Base-by-base conservation (phyloP, 2,329 filamentous ascomycete species). In the Neocucurbitaria cava region DNA sequence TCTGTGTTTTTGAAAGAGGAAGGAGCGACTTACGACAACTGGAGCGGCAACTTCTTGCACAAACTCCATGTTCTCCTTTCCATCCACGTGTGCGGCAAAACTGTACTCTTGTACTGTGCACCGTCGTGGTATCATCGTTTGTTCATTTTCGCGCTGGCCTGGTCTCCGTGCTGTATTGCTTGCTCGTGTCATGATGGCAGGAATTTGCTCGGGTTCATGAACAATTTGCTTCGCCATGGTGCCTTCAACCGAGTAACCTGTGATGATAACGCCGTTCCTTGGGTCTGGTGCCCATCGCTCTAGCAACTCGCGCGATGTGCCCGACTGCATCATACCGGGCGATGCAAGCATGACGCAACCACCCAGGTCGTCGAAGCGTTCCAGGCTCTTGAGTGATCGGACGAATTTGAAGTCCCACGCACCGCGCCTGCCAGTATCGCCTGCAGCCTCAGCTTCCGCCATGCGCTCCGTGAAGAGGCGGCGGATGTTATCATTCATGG, bases 401-500 rank as follows among this genome's bases (percentile, higher is more conserved):
- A 99, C 94, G 70, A 90, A 96, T 64, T 91, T 91, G 78, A 99
- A 98, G 68, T 99, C 95, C 93, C 95, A 99, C 0, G 95, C 95
- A 31, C 91, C 93, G 69, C 90, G 93, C 7, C 86, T 87, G 6
- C 85, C 84, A 2, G 83, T 84, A 62, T 92, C 90, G 8, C 91
- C 90, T 30, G 87, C 88, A 0, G 89, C 89, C 73, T 96, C 91
- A 9, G 92, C 91, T 73, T 96, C 92, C 3, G 91, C 92, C 87
- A 96, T 96, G 43, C 92, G 87, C 76, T 96, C 92, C 48, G 90
- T 85, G 77, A 97, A 97, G n/a, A 96, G 85, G 10, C 91, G 87
- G 76, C 96, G 97, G 81, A 99, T 98, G 69, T 97, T 98, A 71
- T 98, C 94, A 74, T 99, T 99, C 95, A 99, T 99, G 50, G 93